Evolutionary conservation across 768 basidiomycete genomes (phyloP), one percentile per base, ranked within the genome.

Genomic region (Lactarius quietus): DNA sequence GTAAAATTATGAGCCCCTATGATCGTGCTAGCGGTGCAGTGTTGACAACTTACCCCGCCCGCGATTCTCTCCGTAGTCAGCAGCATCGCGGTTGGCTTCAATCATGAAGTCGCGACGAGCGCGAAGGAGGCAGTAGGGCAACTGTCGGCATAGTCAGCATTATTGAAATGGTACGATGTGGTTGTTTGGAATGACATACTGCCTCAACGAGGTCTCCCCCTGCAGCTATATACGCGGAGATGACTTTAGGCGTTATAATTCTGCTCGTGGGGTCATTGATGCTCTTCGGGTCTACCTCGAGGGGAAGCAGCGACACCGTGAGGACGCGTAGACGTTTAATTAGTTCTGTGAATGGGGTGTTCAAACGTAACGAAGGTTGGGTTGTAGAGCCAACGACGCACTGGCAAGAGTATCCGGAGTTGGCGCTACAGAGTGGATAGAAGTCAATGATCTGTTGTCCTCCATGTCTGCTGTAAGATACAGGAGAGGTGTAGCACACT

Each of bases 161-260:
- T 31, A 28, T 17, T 43, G 20, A 57, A 20, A 61, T 26, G n/a
- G 6, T 20, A 14, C 28, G 0, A 10, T 9, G 2, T 3, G 38
- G 35, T 5, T 1, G 3, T 12, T 8, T 5, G 33, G 29, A 3
- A 9, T 14, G 65, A 39, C 36, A 56, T 87, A 95, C 92, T 29
- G 92, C 90, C 72, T 94, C 91, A 20, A 80, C 75, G 73, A 95
- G 95, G 76, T 96, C 93, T 7, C 95, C 95, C 9, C 90, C 95
- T 28, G 92, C 89, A 57, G 83, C 84, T 31, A 80, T 82, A 71
- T 88, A 98, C 1, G 93, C 86, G 45, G 80, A 78, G 64, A 98
- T 83, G 53, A 96, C 91, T 58, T 81, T 79, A 0, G 89, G 89
- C 0, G 93, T 95, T 52, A 96, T 91, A 58, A 95, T 81, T 64